Base-by-base conservation (phyloP, 129 eudicot species). In the Smallanthus sonchifolius region DNA sequence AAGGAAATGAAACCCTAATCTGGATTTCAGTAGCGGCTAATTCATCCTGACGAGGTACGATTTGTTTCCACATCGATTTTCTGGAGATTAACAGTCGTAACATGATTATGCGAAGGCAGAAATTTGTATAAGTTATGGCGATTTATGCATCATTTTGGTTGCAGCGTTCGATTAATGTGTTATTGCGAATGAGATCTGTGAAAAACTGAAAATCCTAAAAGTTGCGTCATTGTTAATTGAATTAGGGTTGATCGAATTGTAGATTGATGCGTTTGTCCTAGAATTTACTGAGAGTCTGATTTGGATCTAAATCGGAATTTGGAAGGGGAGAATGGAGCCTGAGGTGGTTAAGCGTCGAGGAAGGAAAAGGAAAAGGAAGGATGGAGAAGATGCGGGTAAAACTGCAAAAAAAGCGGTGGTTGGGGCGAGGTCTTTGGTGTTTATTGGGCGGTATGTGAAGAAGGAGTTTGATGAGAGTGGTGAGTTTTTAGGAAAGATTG, bases 381-480 rank as follows among this genome's bases (percentile, higher is more conserved):
- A 80, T 30, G 83, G 69, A 55, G 66, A 81, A 48, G 83, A 73
- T 60, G 87, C 6, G 40, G 89, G 81, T 30, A 67, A 67, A 7
- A 70, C 80, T 2, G 75, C 73, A 47, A 85, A 79, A 44, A 90
- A 67, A 72, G 19, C 47, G 56, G 83, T 63, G 36, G 75, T 68
- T 30, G 87, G 16, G 44, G 72, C 76, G 4, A 75, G 86, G 78
- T 60, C 90, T 43, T 49, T 66, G 69, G 92, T 74, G 47, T 51
- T 88, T 48, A 81, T 94, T 7, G 99, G 94, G 66, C 81, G 86
- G 63, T 94, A 90, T 75, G 92, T 94, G 81, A 81, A 70, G 88
- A 94, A 94, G 83, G 90, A 94, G 80, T 94, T 94, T 82, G 80
- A 77, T 10, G 92, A 83, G 11, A 81, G 77, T 85, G 97, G 91